Evolutionary conservation across 768 basidiomycete species (phyloP), one percentile per base, ranked within the genome.

Genomic region (Kwoniella shandongensis): DNA sequence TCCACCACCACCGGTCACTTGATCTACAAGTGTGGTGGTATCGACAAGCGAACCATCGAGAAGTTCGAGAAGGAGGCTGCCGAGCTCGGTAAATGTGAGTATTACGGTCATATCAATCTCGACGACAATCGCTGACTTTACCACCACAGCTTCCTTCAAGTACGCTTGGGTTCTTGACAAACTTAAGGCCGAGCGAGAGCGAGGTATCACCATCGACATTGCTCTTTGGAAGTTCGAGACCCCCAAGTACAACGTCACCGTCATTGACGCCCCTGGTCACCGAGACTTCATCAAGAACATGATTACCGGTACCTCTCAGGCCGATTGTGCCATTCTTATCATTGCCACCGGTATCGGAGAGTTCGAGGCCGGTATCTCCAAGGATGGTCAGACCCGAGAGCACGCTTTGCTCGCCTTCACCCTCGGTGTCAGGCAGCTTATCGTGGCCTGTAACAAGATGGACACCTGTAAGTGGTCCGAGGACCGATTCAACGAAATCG

Each of bases 21-120:
- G 83, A 98, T 98, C 87, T 98, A 97, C 90, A 96, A 99, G 87
- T 99, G 96, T 80, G 96, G 96, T 87, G 96, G 96, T 89, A 99
- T 99, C 83, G 96, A 99, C 80, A 99, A 98, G 72, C 73, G 75
- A 63, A 76, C 75, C 64, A 76, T 76, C 64, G 75, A 76, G 82
- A 96, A 97, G 84, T 98, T 97, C 84, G 96, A 99, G 85, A 99
- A 99, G 87, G 96, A 99, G 83, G 96, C 96, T 74, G 91, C 91
- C 82, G 96, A 99, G 80, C 89, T 99, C 78, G 96, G 96, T 78
- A 99, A 99, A 84, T 91, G 93, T 79, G 91, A 90, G 78, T 96
- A 90, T 54, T 49, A 12, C 30, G 59, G 50, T n/a, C n/a, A n/a
- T n/a, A n/a, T 20, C 26, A 23, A 30, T 27, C 20, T 58, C 53